phyloP scores from a whole-genome alignment of 495 filamentous ascomycete genomes.

The Schizothecium vesticola region DNA sequence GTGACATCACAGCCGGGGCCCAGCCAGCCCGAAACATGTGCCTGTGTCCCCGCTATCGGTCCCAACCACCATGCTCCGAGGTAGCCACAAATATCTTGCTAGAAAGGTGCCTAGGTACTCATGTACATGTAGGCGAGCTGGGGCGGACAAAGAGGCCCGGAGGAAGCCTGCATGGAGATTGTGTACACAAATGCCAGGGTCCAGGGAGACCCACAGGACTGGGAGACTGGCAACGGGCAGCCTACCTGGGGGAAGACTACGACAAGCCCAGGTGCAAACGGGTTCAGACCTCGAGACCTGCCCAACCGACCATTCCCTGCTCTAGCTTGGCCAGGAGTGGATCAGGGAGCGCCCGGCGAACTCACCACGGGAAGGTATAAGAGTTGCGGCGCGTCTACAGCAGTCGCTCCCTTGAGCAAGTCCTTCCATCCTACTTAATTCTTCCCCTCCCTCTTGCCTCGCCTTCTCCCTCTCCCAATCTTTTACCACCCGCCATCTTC shows the following conservation, averaged over 20 bases:
- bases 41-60: background rate
- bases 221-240: background rate
- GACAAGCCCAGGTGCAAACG: background rate
- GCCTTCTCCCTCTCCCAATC: background rate
- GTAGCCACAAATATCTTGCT: background rate
- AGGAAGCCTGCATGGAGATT: background rate
- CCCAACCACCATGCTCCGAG: background rate
- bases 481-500: background rate
- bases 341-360: background rate
- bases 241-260: too few species aligned
- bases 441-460: background rate
- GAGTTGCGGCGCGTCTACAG: background rate
- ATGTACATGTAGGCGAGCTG: background rate
- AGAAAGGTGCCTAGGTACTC: background rate
- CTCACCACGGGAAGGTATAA: background rate
- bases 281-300: background rate
- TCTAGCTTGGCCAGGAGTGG: background rate
- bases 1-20: conserved; percentile 5
- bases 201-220: background rate
- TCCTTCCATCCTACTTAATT: background rate
- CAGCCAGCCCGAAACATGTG: background rate
- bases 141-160: background rate
- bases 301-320: background rate
- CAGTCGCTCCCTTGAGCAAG: background rate
- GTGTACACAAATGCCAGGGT: background rate